Conservation (phyloP, 1,284 basidiomycete genomes). For the Malassezia furfur region DNA sequence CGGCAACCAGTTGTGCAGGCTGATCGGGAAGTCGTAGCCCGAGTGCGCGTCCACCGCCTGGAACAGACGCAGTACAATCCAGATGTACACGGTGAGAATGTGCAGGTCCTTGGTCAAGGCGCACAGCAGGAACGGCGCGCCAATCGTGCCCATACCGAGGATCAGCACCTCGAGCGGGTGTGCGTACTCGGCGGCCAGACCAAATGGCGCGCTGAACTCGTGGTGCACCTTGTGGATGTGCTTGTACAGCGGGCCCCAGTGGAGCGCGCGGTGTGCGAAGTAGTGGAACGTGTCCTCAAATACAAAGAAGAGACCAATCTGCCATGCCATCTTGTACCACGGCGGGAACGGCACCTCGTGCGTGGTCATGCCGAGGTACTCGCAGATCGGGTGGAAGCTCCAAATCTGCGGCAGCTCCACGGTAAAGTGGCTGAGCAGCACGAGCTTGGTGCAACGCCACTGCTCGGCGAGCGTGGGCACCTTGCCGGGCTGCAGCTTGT, state of each 20-base stretch:
- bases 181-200: constrained; percentile 92
- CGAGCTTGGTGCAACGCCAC: constrained; percentile 91
- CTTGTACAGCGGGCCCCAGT: constrained; percentile 85
- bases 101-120: constrained; percentile 56
- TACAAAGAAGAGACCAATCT: constrained; percentile 83
- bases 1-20: constrained; percentile 82
- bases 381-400: constrained; percentile 89
- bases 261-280: constrained; percentile 73
- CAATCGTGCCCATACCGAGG: constrained; percentile 74
- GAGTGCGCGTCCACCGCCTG: constrained; percentile 96
- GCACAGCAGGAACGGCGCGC: constrained; percentile 75
- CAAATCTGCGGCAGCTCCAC: constrained; percentile 92
- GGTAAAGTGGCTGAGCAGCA: constrained; percentile 89
- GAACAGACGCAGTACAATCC: constrained; percentile 88
- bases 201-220: constrained; percentile 93
- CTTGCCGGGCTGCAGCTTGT: constrained; percentile 79
- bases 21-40: constrained; percentile 68
- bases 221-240: constrained; percentile 90
- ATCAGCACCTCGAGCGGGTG: constrained; percentile 90
- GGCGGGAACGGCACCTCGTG: constrained; percentile 82
- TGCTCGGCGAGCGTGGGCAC: constrained; percentile 71
- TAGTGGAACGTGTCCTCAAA: constrained; percentile 89
- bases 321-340: constrained; percentile 53
- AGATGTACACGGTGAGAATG: constrained; percentile 84
- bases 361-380: constrained; percentile 78